Base-by-base conservation (phyloP, 805 yeast species). In the Cephaloascus albidus region DNA sequence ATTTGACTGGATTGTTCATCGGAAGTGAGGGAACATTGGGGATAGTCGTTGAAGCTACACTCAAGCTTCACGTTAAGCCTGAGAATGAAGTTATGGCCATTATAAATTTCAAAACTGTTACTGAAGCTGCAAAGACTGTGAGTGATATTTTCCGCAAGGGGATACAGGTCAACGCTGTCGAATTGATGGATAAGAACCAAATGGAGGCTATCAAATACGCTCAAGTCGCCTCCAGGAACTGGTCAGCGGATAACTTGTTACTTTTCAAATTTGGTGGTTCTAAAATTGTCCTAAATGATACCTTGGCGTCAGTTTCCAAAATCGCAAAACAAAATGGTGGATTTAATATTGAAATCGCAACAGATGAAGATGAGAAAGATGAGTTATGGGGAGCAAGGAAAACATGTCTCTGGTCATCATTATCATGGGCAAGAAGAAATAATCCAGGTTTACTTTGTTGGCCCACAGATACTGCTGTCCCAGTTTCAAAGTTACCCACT, bases 381-480 rank as follows among this genome's bases (percentile, higher is more conserved):
- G 70, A 63, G 40, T 47, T 65, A 36, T 65, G 64, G 40, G 46
- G 58, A 8, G 71, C 71, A 10, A 43, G 71, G 4, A 64, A 64
- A 43, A 65, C 64, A 41, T 68, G 36, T 16, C 23, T 33, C 8
- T 33, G 36, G 36, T 33, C 36, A 14, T 17, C 36, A 3, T 50
- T 58, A 46, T 14, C 33, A 8, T 31, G 33, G 33, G 33, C 33
- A 8, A 31, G 33, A 31, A 31, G 33, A 31, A 40, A 54, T 15
- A 31, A 55, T 15, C 43, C 63, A 23, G 71, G 65, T 43, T 70
- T 65, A 8, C 69, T 63, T 51, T 47, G 62, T 17, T 66, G 72
- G 72, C 63, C 70, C 23, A 66, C 72, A 1, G 72, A 66, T 43
- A 59, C 65, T 37, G 71, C 72, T 2, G 70, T 66, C 2, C 72